Conservation (phyloP, 1,139 yeast genomes). For the Insectozyma bohioensis region DNA sequence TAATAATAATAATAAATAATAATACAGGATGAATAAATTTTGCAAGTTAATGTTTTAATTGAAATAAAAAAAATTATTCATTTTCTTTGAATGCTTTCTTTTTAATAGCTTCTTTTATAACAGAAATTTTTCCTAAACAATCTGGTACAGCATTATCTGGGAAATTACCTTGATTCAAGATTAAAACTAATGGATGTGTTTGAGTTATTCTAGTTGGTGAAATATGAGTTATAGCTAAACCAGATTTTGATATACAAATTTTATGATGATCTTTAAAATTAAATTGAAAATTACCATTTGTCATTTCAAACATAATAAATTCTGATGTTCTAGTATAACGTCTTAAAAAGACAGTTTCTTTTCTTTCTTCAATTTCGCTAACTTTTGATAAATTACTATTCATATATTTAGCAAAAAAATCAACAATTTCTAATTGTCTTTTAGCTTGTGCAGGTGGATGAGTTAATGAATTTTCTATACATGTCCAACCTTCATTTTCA, state of each 20-base stretch:
- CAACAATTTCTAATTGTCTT: slow-evolving; percentile 78
- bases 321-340: slow-evolving; percentile 77
- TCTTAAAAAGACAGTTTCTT: slow-evolving; percentile 72
- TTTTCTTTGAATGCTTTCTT: slow-evolving; percentile 41
- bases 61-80: slow-evolving; percentile 5
- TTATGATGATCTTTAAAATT: slow-evolving; percentile 95
- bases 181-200: slow-evolving; percentile 63
- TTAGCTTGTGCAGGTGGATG: slow-evolving; percentile 61
- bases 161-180: slow-evolving; percentile 62
- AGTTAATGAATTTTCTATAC: slow-evolving; percentile 57
- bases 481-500: slow-evolving; percentile 69
- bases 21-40: neutral
- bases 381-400: slow-evolving; percentile 76
- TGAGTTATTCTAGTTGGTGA: slow-evolving; percentile 75
- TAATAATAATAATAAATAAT: neutral
- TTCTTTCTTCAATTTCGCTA: slow-evolving; percentile 56
- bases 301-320: slow-evolving; percentile 88
- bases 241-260: slow-evolving; percentile 73
- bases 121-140: slow-evolving; percentile 42
- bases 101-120: slow-evolving; percentile 42
- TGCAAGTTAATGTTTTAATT: neutral
- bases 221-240: slow-evolving; percentile 75
- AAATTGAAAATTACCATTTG: slow-evolving; percentile 90
- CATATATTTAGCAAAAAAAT: slow-evolving; percentile 83
- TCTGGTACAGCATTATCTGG: slow-evolving; percentile 54